A percentile compares a stretch with the other conserved stretches of the same genome.
phyloP scores from a whole-genome alignment of 2,329 filamentous ascomycete species.

The Rhexocercosporidium sp. region DNA sequence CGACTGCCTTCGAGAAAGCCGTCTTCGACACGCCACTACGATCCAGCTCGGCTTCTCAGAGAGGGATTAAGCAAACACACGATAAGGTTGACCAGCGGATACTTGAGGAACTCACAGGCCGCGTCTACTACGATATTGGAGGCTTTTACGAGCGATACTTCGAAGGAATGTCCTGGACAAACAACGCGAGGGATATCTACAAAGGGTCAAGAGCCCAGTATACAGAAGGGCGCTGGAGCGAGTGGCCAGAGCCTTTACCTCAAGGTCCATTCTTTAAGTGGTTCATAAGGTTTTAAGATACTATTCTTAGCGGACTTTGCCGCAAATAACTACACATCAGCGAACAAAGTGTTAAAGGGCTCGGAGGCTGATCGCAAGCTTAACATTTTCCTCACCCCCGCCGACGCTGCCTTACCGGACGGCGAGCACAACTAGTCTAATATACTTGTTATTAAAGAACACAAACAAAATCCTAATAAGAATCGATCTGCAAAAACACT shows the following conservation, averaged over 20 bases:
- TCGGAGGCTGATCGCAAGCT: no score
- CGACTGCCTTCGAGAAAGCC: no score
- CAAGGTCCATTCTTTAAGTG: conserved; percentile 35
- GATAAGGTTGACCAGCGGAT: conserved; percentile 38
- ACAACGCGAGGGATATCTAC: conserved; percentile 34
- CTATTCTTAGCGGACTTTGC: conserved; percentile 32
- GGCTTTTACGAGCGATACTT: conserved; percentile 33
- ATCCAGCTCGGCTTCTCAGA: conserved; percentile 36
- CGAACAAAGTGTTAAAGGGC: no score
- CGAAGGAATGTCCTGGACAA: conserved; percentile 30
- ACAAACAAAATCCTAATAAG: conserved; percentile 32
- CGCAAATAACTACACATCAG: conserved; percentile 36
- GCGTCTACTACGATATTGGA: conserved; percentile 37
- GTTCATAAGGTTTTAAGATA: conserved; percentile 36
- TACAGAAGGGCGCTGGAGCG: conserved; percentile 32
- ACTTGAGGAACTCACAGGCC: conserved; percentile 38
- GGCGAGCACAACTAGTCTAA: conserved; percentile 33
- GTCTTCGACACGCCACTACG: conserved; percentile 32
- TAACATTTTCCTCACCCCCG: conserved; percentile 32
- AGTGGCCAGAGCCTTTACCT: conserved; percentile 34
- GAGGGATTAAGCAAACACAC: conserved; percentile 36
- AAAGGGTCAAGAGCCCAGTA: conserved; percentile 33
- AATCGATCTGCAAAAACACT: no score
- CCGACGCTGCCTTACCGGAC: conserved; percentile 26
- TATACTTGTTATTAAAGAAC: conserved; percentile 34